These are phyloP conservation scores for Aurantiochytrium sp. DNA, from an alignment of 108 stramenopile species.

Conservation along the genomic window DNA sequence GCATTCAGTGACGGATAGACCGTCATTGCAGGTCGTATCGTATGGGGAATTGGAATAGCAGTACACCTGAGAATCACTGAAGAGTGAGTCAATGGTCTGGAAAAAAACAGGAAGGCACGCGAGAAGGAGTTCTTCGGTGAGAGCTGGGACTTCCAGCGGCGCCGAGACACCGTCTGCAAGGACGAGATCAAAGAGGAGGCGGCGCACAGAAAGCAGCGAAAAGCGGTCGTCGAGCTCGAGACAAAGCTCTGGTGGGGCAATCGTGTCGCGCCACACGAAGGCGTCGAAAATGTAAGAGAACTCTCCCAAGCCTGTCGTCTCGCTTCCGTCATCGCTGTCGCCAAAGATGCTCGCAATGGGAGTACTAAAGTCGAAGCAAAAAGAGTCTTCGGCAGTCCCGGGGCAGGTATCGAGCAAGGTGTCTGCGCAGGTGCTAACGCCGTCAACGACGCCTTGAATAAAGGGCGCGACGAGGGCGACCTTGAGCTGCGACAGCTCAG, in stretches of 20 bases:
- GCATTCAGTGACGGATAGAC: too few relatives aligned
- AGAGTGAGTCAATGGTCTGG: neutral
- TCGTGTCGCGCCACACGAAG: neutral
- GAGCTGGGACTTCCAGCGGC: neutral
- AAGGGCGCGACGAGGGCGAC: neutral
- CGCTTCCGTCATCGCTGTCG: too few relatives aligned
- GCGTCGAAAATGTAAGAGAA: neutral
- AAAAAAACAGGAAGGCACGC: neutral
- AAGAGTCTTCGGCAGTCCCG: too few relatives aligned
- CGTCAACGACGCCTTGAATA: neutral
- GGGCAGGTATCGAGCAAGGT: neutral
- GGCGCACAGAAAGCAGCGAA: neutral
- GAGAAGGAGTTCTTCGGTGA: neutral
- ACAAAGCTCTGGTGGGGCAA: neutral
- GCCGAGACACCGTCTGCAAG: neutral
- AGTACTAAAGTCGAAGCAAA: too few relatives aligned
- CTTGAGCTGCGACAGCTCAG: neutral
- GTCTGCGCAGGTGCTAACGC: neutral
- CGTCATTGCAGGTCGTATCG: too few relatives aligned
- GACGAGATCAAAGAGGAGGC: neutral
- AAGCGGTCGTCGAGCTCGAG: neutral
- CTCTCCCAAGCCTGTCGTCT: too few relatives aligned
- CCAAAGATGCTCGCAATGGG: neutral
- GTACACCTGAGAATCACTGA: neutral
- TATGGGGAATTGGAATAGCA: neutral